Conservation (phyloP, 495 filamentous ascomycete species). For the Hyphodiscus hymeniophilus region DNA sequence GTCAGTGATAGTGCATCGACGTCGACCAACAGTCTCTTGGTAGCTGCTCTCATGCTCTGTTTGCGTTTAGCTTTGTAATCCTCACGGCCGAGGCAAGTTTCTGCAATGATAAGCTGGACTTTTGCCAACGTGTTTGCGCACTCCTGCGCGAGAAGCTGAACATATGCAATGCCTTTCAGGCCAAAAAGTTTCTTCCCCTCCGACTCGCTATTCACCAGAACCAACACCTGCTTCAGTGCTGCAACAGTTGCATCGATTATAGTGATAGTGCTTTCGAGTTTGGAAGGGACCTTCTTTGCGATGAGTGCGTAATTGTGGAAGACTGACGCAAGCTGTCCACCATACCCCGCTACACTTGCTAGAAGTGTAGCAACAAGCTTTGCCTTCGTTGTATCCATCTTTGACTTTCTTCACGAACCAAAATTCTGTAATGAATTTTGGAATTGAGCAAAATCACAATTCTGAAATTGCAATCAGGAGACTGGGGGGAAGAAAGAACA, state of each 20-base stretch:
- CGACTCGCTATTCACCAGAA: conserved; percentile 3
- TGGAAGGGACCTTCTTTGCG: neutral
- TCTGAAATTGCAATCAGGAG: too few species aligned
- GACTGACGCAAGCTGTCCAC: conserved; percentile 5
- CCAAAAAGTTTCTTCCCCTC: conserved; percentile 8
- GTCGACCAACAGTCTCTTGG: neutral
- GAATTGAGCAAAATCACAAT: too few species aligned
- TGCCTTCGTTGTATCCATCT: neutral
- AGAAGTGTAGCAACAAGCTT: neutral
- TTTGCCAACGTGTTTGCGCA: conserved; percentile 8
- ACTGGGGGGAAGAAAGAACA: too few species aligned
- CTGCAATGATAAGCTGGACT: conserved; percentile 3
- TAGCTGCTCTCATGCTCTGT: neutral
- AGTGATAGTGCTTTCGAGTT: conserved; percentile 8
- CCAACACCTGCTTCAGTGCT: conserved; percentile 10
- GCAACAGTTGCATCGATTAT: conserved; percentile 11
- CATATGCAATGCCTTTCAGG: conserved; percentile 12
- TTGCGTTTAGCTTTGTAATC: conserved; percentile 7
- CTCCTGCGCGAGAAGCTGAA: conserved; percentile 11
- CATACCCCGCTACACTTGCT: conserved; percentile 7
- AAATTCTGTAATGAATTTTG: too few species aligned
- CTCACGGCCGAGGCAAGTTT: conserved; percentile 3
- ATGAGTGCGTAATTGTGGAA: conserved; percentile 12
- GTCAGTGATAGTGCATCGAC: neutral
- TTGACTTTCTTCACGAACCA: neutral